Percentiles rank a stretch among this genome's conserved stretches.
phyloP scores from a whole-genome alignment of 495 filamentous ascomycete species.

The Penicillium egyptiacum region DNA sequence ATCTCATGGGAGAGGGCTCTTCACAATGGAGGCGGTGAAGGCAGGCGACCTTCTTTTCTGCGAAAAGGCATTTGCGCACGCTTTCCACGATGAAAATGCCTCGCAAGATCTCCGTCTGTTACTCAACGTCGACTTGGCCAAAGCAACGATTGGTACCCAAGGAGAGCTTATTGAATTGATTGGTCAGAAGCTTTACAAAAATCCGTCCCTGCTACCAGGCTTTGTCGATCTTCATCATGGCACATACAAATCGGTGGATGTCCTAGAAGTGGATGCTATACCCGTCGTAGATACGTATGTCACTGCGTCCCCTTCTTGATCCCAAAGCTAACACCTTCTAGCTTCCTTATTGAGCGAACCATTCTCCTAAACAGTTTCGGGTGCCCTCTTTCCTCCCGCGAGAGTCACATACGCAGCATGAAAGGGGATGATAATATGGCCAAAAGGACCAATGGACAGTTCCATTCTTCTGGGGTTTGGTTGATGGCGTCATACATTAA shows the following conservation, averaged over 20 bases:
- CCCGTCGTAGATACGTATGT: slow-evolving; percentile 54
- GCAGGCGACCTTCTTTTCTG: slow-evolving; percentile 55
- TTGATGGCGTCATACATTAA: slow-evolving; percentile 54
- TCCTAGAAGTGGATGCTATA: slow-evolving; percentile 40
- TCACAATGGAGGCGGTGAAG: slow-evolving; percentile 47
- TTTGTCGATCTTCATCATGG: slow-evolving; percentile 50
- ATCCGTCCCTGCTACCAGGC: slow-evolving; percentile 42
- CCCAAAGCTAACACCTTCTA: slow-evolving; percentile 15
- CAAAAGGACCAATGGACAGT: slow-evolving; percentile 15
- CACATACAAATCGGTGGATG: slow-evolving; percentile 29
- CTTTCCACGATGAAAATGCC: slow-evolving; percentile 20
- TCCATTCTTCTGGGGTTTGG: slow-evolving; percentile 52
- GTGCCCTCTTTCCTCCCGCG: slow-evolving; percentile 38
- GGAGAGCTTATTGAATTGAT: slow-evolving; percentile 39
- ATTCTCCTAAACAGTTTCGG: slow-evolving; percentile 52
- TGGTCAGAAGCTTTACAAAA: slow-evolving; percentile 49
- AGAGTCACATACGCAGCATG: slow-evolving; percentile 24
- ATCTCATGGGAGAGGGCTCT: slow-evolving; percentile 45
- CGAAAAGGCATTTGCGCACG: slow-evolving; percentile 55
- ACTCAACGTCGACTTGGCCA: slow-evolving; percentile 34
- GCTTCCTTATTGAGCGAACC: slow-evolving; percentile 47
- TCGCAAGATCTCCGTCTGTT: slow-evolving; percentile 25
- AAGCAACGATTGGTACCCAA: slow-evolving; percentile 29
- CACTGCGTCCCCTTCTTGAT: background rate
- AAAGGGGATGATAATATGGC: slow-evolving; percentile 8